Evolutionary conservation across 495 filamentous ascomycete genomes (phyloP).

Genomic region (Gamarada debralockiae): DNA sequence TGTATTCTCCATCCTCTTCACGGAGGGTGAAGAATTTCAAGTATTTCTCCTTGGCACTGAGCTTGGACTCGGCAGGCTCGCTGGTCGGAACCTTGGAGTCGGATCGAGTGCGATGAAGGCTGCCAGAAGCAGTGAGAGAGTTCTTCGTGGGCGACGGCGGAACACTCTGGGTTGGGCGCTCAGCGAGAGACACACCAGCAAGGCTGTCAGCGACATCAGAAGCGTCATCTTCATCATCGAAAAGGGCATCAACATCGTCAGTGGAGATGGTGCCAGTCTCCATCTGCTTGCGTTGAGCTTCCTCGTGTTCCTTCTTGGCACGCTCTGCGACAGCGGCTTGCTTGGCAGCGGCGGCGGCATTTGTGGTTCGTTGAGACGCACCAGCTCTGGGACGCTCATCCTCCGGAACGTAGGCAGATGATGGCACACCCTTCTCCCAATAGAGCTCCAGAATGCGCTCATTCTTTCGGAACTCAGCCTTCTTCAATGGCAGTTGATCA

Average conservation of each 20-base stretch:
- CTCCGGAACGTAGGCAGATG: slow-evolving; percentile 92
- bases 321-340: slow-evolving; percentile 77
- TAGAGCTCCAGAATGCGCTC: slow-evolving; percentile 90
- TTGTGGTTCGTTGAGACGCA: slow-evolving; percentile 60
- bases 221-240: slow-evolving; percentile 84
- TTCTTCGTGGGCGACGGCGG: slow-evolving; percentile 87
- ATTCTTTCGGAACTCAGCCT: slow-evolving; percentile 96
- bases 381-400: slow-evolving; percentile 88
- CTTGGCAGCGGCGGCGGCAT: slow-evolving; percentile 70
- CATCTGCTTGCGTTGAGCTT: slow-evolving; percentile 83
- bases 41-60: slow-evolving; percentile 96
- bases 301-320: slow-evolving; percentile 75
- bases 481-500: slow-evolving; percentile 95
- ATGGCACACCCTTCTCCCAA: slow-evolving; percentile 99
- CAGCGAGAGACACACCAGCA: slow-evolving; percentile 79
- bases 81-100: slow-evolving; percentile 84
- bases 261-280: slow-evolving; percentile 89
- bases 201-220: slow-evolving; percentile 83
- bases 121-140: slow-evolving; percentile 58
- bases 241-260: slow-evolving; percentile 87
- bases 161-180: slow-evolving; percentile 92
- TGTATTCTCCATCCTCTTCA: slow-evolving; percentile 92
- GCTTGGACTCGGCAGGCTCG: slow-evolving; percentile 63
- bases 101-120: slow-evolving; percentile 83
- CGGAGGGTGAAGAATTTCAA: slow-evolving; percentile 82